These are phyloP conservation scores for Gynostemma pentaphyllum DNA, from an alignment of 306 rosid species.

Conservation along the genomic window DNA sequence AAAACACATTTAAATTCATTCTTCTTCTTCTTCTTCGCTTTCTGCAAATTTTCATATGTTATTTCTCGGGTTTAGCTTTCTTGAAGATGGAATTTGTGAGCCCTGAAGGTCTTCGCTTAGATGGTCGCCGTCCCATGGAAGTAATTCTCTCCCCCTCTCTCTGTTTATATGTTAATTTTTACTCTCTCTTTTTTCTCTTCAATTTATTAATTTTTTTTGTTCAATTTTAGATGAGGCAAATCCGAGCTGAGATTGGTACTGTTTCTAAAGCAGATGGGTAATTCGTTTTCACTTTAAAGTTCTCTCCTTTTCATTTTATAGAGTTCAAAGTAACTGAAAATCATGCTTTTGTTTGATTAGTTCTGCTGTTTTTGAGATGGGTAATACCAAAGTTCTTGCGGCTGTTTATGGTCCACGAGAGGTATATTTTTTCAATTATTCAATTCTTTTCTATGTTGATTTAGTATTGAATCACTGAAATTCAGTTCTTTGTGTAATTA, in stretches of 20 bases:
- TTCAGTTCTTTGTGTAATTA: background rate
- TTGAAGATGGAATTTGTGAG: constrained; percentile 63
- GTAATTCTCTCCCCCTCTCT: constrained; percentile 10
- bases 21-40: too few species aligned
- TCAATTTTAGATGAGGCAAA: constrained; percentile 65
- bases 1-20: too few species aligned
- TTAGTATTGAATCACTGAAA: background rate
- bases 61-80: background rate
- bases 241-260: constrained; percentile 75
- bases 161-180: background rate
- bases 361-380: constrained; percentile 87
- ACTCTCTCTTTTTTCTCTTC: background rate
- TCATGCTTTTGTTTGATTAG: constrained; percentile 18
- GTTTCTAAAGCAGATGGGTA: constrained; percentile 88
- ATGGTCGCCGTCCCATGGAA: constrained; percentile 70
- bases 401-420: constrained; percentile 93
- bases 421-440: constrained; percentile 24
- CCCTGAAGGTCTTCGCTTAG: constrained; percentile 93
- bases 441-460: background rate
- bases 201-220: background rate
- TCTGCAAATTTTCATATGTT: too few species aligned
- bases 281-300: constrained; percentile 3
- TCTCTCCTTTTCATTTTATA: background rate
- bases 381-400: constrained; percentile 82
- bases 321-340: background rate